A percentile compares a stretch with the other conserved stretches of the same genome.
These are phyloP conservation scores for Podospora pseudocomata DNA, from an alignment of 495 filamentous ascomycete genomes.

Conservation along the genomic window DNA sequence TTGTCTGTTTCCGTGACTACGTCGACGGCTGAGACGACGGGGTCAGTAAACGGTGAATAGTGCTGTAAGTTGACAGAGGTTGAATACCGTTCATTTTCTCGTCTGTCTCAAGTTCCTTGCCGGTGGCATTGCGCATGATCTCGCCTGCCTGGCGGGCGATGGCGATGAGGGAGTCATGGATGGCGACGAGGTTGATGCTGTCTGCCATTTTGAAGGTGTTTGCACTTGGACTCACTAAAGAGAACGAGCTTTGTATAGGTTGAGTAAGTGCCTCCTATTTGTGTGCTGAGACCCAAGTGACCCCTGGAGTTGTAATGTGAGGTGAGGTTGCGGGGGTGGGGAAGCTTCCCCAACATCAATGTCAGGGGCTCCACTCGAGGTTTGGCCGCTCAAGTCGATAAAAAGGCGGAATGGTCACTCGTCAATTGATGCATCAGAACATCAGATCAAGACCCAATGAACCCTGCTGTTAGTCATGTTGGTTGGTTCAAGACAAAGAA, in stretches of 20 bases:
- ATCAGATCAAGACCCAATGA: not conserved
- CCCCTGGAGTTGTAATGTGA: not conserved
- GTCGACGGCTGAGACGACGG: slow-evolving; percentile 58
- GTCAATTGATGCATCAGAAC: not conserved
- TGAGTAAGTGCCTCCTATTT: not conserved
- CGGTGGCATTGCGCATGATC: slow-evolving; percentile 75
- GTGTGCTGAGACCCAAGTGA: not conserved
- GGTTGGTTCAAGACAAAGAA: not conserved
- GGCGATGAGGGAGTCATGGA: slow-evolving; percentile 72
- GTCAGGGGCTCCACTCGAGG: not conserved
- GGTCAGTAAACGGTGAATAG: not conserved
- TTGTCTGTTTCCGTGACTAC: slow-evolving; percentile 85
- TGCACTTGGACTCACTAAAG: not conserved
- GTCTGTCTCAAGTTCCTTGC: slow-evolving; percentile 56
- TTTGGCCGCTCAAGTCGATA: not conserved
- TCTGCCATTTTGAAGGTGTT: slow-evolving; percentile 38
- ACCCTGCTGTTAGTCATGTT: not conserved
- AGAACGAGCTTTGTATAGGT: not conserved
- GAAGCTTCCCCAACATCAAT: not conserved
- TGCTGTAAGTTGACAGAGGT: not conserved
- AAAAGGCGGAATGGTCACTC: not conserved
- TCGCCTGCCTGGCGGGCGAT: slow-evolving; percentile 75
- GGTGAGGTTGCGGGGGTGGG: not conserved
- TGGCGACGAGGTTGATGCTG: slow-evolving; percentile 63
- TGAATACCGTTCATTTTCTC: slow-evolving; percentile 79